Evolutionary conservation across 805 yeast genomes (phyloP).

Genomic region (Metschnikowia lunata): DNA sequence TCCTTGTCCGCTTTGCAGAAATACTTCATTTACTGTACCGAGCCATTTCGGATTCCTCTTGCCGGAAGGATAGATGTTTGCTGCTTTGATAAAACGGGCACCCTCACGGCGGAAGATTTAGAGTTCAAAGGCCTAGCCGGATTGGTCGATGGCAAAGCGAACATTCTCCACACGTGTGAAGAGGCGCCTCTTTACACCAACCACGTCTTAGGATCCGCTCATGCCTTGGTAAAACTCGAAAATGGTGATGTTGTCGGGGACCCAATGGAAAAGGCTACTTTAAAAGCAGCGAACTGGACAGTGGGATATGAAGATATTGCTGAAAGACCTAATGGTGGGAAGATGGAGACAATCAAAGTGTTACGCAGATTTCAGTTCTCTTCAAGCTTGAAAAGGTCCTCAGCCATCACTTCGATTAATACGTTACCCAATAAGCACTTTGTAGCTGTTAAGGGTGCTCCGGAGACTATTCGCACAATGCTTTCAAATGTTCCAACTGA

Average conservation of each 20-base stretch:
- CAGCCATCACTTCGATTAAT: too few relatives aligned
- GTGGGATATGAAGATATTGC: too few relatives aligned
- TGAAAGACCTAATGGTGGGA: too few relatives aligned
- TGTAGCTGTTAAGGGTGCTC: too few relatives aligned
- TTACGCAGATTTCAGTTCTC: too few relatives aligned
- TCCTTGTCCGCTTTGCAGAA: slow-evolving; percentile 86
- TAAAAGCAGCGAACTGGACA: too few relatives aligned
- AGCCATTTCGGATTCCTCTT: slow-evolving; percentile 95
- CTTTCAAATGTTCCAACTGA: too few relatives aligned
- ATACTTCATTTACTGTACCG: slow-evolving; percentile 90
- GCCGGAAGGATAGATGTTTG: slow-evolving; percentile 98
- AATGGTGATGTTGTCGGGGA: slow-evolving; percentile 98
- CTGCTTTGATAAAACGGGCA: slow-evolving; percentile 98
- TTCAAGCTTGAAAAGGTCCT: too few relatives aligned
- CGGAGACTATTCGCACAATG: too few relatives aligned
- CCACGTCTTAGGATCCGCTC: slow-evolving; percentile 86
- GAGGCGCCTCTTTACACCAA: slow-evolving; percentile 70
- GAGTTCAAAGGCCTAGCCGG: slow-evolving; percentile 97
- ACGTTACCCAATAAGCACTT: too few relatives aligned
- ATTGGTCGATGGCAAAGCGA: slow-evolving; percentile 47
- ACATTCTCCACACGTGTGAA: slow-evolving; percentile 48
- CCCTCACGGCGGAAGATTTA: slow-evolving; percentile 93
- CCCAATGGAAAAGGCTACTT: slow-evolving; percentile 97
- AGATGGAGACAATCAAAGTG: too few relatives aligned
- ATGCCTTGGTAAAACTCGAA: slow-evolving; percentile 88